These are phyloP conservation scores for Moesziomyces globuligerus DNA, from an alignment of 1,284 basidiomycete species.

Conservation along the genomic window DNA sequence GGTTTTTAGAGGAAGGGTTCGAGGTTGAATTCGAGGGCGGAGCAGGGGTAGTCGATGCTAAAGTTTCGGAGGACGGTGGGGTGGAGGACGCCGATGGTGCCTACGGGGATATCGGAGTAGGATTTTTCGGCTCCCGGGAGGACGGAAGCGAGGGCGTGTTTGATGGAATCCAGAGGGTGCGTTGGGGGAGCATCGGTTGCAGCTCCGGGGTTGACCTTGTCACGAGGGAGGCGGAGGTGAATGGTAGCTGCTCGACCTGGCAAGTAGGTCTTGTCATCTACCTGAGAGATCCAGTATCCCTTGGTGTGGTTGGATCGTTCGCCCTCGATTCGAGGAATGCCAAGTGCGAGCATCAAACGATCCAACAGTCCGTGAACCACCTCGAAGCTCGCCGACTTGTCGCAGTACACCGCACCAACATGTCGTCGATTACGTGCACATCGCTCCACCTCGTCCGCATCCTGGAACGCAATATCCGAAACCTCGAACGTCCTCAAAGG, in stretches of 20 bases:
- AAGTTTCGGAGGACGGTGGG: conserved; percentile 60
- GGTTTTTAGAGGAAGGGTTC: conserved; percentile 83
- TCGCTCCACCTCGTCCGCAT: conserved; percentile 76
- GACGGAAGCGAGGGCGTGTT: conserved; percentile 19
- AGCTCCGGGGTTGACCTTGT: conserved; percentile 24
- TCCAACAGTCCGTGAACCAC: conserved; percentile 94
- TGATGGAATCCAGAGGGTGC: conserved; percentile 30
- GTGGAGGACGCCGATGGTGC: conserved; percentile 59
- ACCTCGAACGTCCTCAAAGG: conserved; percentile 94
- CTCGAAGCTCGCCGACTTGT: conserved; percentile 96
- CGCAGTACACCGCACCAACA: conserved; percentile 91
- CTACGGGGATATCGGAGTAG: conserved; percentile 25
- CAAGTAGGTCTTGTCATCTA: conserved; percentile 86
- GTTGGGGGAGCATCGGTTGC: conserved; percentile 14
- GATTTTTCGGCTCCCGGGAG: conserved; percentile 6
- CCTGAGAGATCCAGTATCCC: conserved; percentile 85
- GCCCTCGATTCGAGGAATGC: conserved; percentile 80
- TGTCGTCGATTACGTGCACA: conserved; percentile 87
- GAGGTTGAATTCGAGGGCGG: conserved; percentile 89
- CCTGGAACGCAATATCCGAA: conserved; percentile 92
- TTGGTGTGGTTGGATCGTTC: conserved; percentile 71
- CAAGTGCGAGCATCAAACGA: conserved; percentile 91
- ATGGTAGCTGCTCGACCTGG: conserved; percentile 92
- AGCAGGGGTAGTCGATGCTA: conserved; percentile 86
- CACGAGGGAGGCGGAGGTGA: conserved; percentile 75